A percentile compares a stretch with the other conserved stretches of the same genome.
Evolutionary conservation across 805 yeast species (phyloP).

Genomic region (Teunomyces panamensis): DNA sequence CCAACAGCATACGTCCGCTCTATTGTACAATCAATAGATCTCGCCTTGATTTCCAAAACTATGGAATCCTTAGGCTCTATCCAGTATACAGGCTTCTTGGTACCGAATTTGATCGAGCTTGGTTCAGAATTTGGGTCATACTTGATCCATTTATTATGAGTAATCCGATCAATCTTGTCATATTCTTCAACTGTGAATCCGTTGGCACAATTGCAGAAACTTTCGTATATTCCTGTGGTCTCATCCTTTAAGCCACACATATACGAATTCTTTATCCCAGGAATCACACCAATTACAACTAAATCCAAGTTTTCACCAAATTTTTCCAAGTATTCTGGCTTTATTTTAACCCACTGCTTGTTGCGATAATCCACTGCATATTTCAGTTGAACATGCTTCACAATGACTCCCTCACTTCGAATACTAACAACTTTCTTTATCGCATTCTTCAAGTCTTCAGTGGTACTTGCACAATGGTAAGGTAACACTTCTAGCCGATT

Average conservation of each 20-base stretch:
- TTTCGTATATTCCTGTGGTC: constrained; percentile 45
- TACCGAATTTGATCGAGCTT: constrained; percentile 50
- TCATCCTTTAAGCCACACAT: constrained; percentile 66
- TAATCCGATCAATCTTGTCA: constrained; percentile 51
- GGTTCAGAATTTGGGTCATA: constrained; percentile 42
- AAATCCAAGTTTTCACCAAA: constrained; percentile 86
- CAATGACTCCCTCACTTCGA: constrained; percentile 78
- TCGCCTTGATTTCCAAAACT: constrained; percentile 79
- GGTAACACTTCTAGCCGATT: constrained; percentile 50
- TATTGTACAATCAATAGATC: constrained; percentile 56
- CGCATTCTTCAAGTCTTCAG: constrained; percentile 53
- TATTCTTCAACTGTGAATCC: constrained; percentile 71
- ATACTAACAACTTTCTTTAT: constrained; percentile 56
- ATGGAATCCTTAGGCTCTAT: constrained; percentile 74
- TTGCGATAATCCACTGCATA: constrained; percentile 63
- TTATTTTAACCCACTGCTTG: constrained; percentile 80
- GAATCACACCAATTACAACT: constrained; percentile 72
- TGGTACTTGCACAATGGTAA: constrained; percentile 37
- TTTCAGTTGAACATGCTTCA: constrained; percentile 58
- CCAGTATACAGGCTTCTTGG: constrained; percentile 67
- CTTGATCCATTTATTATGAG: constrained; percentile 61
- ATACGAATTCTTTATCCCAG: constrained; percentile 67
- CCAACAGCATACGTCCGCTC: constrained; percentile 56
- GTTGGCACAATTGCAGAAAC: constrained; percentile 80
- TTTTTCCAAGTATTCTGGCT: constrained; percentile 85